Conservation (phyloP, 768 basidiomycete genomes). For the Coprinopsis strossmayeri region DNA sequence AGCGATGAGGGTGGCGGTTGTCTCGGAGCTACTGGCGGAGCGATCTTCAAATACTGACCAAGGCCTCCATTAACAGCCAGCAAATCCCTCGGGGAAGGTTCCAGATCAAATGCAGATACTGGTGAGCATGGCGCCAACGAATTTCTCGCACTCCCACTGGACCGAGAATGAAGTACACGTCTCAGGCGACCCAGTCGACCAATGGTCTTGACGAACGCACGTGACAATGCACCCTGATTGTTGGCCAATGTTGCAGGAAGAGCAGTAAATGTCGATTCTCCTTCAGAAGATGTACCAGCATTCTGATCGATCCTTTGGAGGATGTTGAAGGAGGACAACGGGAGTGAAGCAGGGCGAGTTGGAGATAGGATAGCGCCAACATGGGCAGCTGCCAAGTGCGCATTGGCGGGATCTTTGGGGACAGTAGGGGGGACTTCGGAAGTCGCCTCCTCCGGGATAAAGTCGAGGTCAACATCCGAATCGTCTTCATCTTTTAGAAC, state of each 20-base stretch:
- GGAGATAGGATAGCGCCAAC: conserved; percentile 30
- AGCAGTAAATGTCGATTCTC: conserved; percentile 27
- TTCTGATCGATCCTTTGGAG: conserved; percentile 54
- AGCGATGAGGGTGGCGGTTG: neutral
- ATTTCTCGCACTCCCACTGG: conserved; percentile 11
- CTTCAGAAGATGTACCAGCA: conserved; percentile 17
- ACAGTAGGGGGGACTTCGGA: conserved; percentile 23
- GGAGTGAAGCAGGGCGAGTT: conserved; percentile 36
- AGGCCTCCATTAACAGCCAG: no score
- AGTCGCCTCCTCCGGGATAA: conserved; percentile 46
- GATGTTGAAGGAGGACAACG: conserved; percentile 52
- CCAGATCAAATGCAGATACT: no score
- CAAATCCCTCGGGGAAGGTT: no score
- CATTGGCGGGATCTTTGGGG: conserved; percentile 38
- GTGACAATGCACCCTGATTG: conserved; percentile 60
- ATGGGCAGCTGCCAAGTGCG: conserved; percentile 37
- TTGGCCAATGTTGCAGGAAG: conserved; percentile 41
- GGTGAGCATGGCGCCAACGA: conserved; percentile 30
- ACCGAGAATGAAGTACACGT: conserved; percentile 58
- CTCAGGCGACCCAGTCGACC: conserved; percentile 80
- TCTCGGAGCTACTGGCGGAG: no score
- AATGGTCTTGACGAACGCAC: conserved; percentile 76
- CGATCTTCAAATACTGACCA: no score
- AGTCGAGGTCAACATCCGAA: conserved; percentile 75
- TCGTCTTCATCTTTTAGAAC: conserved; percentile 42